Evolutionary conservation across 768 basidiomycete genomes (phyloP), one percentile per base, ranked within the genome.

Genomic region (Pisolithus microcarpus): DNA sequence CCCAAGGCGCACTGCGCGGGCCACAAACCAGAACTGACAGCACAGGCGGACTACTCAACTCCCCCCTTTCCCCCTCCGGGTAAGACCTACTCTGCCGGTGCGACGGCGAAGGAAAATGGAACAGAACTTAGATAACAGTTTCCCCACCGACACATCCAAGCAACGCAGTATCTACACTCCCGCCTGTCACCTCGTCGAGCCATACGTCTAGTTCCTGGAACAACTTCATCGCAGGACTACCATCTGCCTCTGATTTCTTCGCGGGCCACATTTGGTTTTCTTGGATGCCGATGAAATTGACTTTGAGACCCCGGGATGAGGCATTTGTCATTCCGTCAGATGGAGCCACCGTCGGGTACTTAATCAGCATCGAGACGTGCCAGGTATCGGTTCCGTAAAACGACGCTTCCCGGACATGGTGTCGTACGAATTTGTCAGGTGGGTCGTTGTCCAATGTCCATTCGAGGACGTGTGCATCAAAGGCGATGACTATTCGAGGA

Each of bases 391-490:
- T 76, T 1, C 84, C 86, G 57, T 90, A 91, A 65, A 88, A 91
- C 2, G 92, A 91, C 0, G 81, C 91, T 64, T 94, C 91, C 63
- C 92, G 96, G 69, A 97, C 79, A 58, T 92, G 89, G 61, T 98
- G 95, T 7, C 92, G 78, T 7, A 78, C 78, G 56, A 75, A 71
- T 51, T 88, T 86, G 48, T 80, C 67, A 0, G 91, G 89, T 1
- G 95, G 92, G 49, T 81, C 78, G 54, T 83, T 72, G 56, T 91
- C 87, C 36, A 93, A 73, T 15, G 80, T 82, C 94, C 94, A 97
- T 48, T 78, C 68, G 7, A 94, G 65, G 13, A 97, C 89, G 53
- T 94, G 85, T 0, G 91, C 94, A 45, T 94, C 87, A 61, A 98
- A 96, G 0, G 92, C 87, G 49, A 98, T 77, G 4, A 88, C 91